Base-by-base conservation (phyloP, 2,329 filamentous ascomycete genomes). In the Colletotrichum lini region DNA sequence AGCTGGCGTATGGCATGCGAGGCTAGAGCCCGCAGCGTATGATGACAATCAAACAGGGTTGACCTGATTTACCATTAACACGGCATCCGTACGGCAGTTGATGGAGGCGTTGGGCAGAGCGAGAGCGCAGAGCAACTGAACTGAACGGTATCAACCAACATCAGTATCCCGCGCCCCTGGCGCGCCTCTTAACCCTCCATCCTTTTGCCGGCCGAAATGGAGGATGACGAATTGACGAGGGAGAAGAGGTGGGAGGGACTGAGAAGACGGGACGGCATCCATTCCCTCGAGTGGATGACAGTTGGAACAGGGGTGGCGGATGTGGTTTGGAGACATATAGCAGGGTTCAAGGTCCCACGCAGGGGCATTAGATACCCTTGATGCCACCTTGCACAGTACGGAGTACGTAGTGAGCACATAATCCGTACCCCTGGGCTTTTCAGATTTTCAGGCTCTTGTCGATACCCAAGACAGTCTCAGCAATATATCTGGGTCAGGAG, bases 281-380 rank as follows among this genome's bases (percentile, higher is more conserved):
- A 23, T 26, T 42, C 12, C 40, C 23, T 15, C 12, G 16, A 49
- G 18, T 45, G 44, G 18, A 61, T 18, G n/a, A 53, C 38, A 54
- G 21, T 63, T 38, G 18, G 21, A 47, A n/a, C 38, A 56, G 50
- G 18, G 13, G 23, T 38, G 21, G 26, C 23, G n/a, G 45, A 3
- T 40, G 16, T 8, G 12, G 26, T 2, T 40, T 38, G 54, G 47
- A 54, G 53, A 44, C n/a, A 59, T 44, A 12, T 21, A 40, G 40
- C 54, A 69, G 40, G 67, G 67, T 42, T 65, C 35, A 54, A 30
- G 52, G 52, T 12, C n/a, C 8, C 52, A 58, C 44, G 66, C 66
- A 65, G 60, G 61, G 66, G 66, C 44, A 40, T 30, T 15, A 26
- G 26, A 50, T 13, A 45, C 35, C 35, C 60, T 65, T 60, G 38